phyloP scores from a whole-genome alignment of 2,329 filamentous ascomycete species.

The Scytalidium sp. region DNA sequence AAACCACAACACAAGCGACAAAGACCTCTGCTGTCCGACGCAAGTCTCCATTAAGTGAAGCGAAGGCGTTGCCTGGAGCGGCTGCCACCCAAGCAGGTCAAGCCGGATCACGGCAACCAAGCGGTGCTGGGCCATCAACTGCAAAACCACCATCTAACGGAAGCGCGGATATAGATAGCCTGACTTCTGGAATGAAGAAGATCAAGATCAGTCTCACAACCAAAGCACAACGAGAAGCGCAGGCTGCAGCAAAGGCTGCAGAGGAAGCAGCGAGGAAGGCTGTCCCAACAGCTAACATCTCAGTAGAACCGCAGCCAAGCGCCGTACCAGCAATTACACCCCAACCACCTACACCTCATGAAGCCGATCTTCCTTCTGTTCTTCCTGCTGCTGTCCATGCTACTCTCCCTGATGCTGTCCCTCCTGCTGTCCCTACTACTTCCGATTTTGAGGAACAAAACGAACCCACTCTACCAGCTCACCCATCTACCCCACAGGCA shows the following conservation, averaged over 20 bases:
- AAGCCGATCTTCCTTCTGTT: constrained; percentile 3
- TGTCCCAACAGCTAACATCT: neutral
- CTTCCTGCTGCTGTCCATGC: too few species aligned
- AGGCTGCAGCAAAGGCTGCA: constrained; percentile 37
- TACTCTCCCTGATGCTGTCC: too few species aligned
- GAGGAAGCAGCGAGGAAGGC: constrained; percentile 15
- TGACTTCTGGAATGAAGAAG: constrained; percentile 58
- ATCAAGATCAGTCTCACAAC: constrained; percentile 60
- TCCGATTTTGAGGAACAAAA: neutral
- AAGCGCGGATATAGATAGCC: constrained; percentile 44
- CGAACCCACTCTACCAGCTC: constrained; percentile 7
- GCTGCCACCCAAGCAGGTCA: neutral
- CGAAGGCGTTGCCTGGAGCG: neutral
- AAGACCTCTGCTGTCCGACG: constrained; percentile 26
- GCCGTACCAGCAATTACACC: neutral
- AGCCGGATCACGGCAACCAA: constrained; percentile 1
- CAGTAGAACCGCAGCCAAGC: neutral
- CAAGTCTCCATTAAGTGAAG: constrained; percentile 22
- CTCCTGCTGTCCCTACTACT: too few species aligned
- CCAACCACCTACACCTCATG: constrained; percentile 1
- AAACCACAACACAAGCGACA: constrained; percentile 36
- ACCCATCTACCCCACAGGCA: constrained; percentile 7
- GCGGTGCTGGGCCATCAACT: constrained; percentile 6
- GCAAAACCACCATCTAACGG: constrained; percentile 5
- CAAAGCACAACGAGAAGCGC: constrained; percentile 49